Percentiles rank a stretch among this genome's conserved stretches.
phyloP scores from a whole-genome alignment of 2,329 filamentous ascomycete genomes.

The Sporothrix brunneoviolacea region DNA sequence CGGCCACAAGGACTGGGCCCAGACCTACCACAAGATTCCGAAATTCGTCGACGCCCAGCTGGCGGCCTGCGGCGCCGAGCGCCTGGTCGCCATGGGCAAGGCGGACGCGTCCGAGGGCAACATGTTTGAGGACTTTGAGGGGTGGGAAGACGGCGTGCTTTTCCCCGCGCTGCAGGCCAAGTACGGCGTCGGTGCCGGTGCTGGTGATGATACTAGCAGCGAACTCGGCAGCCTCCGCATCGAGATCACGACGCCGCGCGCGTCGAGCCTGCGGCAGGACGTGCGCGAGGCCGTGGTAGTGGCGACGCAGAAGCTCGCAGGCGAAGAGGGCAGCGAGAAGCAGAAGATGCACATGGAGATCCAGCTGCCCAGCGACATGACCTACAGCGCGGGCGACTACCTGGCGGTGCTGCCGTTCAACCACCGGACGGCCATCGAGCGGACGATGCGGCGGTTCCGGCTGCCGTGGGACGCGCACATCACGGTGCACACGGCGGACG shows the following conservation, averaged over 20 bases:
- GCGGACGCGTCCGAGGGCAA: constrained; percentile 57
- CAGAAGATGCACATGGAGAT: constrained; percentile 61
- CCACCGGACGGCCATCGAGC: constrained; percentile 51
- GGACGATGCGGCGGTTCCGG: constrained; percentile 57
- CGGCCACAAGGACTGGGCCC: constrained; percentile 43
- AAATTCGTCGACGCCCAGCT: constrained; percentile 53
- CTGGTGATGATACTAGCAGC: too few species aligned
- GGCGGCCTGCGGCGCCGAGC: constrained; percentile 38
- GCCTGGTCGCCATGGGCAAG: constrained; percentile 43
- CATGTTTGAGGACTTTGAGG: constrained; percentile 61
- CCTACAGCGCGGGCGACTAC: constrained; percentile 68
- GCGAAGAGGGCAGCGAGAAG: background rate
- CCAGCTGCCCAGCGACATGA: constrained; percentile 57
- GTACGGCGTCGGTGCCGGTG: constrained; percentile 22
- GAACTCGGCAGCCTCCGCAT: too few species aligned
- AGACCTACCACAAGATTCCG: constrained; percentile 63
- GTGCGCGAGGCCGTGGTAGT: constrained; percentile 48
- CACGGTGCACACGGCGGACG: constrained; percentile 37
- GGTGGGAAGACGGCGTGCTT: constrained; percentile 55
- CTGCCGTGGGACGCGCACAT: constrained; percentile 65
- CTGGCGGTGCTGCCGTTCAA: constrained; percentile 67
- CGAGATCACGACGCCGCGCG: too few species aligned
- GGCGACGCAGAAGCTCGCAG: constrained; percentile 42
- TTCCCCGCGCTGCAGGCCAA: constrained; percentile 44
- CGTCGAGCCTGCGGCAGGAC: background rate